Conservation (phyloP, 495 filamentous ascomycete species). For the Aspergillus ellipticus region DNA sequence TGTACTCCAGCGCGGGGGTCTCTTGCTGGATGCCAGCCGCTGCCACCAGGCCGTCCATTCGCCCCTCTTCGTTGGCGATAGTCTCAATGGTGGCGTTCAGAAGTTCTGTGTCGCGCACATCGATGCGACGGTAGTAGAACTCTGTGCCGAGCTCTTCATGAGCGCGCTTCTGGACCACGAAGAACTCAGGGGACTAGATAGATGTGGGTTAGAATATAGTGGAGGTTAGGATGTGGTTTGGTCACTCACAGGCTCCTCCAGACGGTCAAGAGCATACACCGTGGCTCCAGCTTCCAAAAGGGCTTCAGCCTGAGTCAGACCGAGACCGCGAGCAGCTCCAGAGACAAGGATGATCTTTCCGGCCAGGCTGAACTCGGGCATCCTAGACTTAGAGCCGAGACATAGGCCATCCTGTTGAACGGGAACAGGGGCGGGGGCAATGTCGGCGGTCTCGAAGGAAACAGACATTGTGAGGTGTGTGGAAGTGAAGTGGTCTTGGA, state of each 20-base stretch:
- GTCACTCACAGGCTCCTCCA: conserved; percentile 41
- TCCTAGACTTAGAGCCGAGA: conserved; percentile 41
- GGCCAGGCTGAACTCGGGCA: conserved; percentile 76
- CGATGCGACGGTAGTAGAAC: conserved; percentile 75
- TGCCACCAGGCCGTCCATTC: conserved; percentile 73
- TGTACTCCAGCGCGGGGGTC: conserved; percentile 66
- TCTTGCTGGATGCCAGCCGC: conserved; percentile 74
- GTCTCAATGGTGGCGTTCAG: conserved; percentile 63
- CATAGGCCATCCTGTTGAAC: conserved; percentile 10
- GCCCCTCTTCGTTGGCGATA: conserved; percentile 67
- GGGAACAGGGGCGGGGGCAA: conserved; percentile 20
- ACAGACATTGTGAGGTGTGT: conserved; percentile 32
- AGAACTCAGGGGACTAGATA: conserved; percentile 56
- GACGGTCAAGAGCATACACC: conserved; percentile 46
- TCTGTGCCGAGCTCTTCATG: conserved; percentile 61
- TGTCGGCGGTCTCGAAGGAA: conserved; percentile 35
- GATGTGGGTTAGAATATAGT: conserved; percentile 6
- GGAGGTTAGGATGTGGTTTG: background rate
- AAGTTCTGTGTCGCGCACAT: conserved; percentile 71
- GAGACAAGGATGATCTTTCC: conserved; percentile 76
- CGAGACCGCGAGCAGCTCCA: conserved; percentile 75
- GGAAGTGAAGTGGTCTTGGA: background rate
- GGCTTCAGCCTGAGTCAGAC: conserved; percentile 73
- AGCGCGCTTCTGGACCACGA: conserved; percentile 60
- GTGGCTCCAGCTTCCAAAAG: conserved; percentile 76